Percentiles rank a stretch among this genome's conserved stretches.
Conservation (phyloP, 2,329 filamentous ascomycete genomes). For the Rugonectria rugulosa region DNA sequence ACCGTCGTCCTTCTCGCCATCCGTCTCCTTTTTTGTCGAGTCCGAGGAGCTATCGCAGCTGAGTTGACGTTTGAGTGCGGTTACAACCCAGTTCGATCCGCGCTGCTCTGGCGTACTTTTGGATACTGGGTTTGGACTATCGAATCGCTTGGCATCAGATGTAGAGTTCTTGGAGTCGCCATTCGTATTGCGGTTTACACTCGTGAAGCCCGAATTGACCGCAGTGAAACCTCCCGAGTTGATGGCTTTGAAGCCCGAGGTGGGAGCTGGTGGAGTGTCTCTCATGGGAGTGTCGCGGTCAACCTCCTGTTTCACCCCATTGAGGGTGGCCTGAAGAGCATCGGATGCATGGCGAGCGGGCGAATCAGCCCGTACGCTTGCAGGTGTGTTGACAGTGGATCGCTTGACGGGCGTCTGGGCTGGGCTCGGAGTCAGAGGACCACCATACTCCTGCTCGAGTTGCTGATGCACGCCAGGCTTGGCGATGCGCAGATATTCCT, state of each 20-base stretch:
- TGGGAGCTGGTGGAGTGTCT: conserved; percentile 52
- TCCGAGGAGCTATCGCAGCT: conserved; percentile 64
- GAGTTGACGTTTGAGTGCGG: conserved; percentile 79
- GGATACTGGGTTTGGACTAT: conserved; percentile 68
- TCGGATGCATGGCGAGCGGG: conserved; percentile 68
- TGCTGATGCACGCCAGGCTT: conserved; percentile 98
- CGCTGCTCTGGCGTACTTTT: conserved; percentile 72
- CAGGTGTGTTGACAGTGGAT: conserved; percentile 66
- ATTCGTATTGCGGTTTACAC: conserved; percentile 64
- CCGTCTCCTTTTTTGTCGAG: conserved; percentile 55
- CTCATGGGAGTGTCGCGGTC: conserved; percentile 58
- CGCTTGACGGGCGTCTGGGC: conserved; percentile 75
- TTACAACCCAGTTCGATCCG: conserved; percentile 61
- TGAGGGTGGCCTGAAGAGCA: conserved; percentile 58
- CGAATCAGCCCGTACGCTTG: conserved; percentile 68
- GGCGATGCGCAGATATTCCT: conserved; percentile 88
- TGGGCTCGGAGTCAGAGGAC: conserved; percentile 81
- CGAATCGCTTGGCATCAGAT: conserved; percentile 65
- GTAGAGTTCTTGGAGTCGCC: conserved; percentile 65
- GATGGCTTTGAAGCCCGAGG: conserved; percentile 54
- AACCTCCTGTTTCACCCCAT: conserved; percentile 52
- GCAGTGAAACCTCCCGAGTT: conserved; percentile 69
- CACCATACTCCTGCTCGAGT: conserved; percentile 90
- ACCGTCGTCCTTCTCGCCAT: conserved; percentile 62
- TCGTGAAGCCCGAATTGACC: conserved; percentile 74